These are phyloP conservation scores for Suillus americanus DNA, from an alignment of 768 basidiomycete species.

Conservation along the genomic window DNA sequence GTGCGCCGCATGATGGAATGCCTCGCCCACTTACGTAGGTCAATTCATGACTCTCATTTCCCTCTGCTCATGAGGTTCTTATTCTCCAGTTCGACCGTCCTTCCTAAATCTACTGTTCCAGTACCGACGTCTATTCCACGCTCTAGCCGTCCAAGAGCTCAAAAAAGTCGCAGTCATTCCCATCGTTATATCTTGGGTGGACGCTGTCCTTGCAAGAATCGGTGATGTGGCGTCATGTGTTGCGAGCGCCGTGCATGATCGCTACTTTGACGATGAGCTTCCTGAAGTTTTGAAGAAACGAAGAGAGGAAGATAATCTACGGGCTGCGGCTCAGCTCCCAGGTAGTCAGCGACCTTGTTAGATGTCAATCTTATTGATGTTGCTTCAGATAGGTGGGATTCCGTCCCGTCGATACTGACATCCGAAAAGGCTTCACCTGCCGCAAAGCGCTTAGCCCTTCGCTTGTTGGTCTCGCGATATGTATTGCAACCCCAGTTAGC, in stretches of 20 bases:
- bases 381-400: slow-evolving; percentile 52
- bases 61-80: slow-evolving; percentile 5
- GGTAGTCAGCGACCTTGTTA: slow-evolving; percentile 33
- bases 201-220: slow-evolving; percentile 56
- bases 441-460: slow-evolving; percentile 56
- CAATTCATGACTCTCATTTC: background rate
- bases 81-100: slow-evolving; percentile 30
- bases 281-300: slow-evolving; percentile 37
- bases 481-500: slow-evolving; percentile 49
- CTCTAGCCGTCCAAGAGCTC: slow-evolving; percentile 38
- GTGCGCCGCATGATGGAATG: slow-evolving; percentile 12
- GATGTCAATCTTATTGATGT: slow-evolving; percentile 10
- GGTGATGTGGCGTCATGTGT: slow-evolving; percentile 37
- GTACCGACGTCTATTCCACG: slow-evolving; percentile 49
- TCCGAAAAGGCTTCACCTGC: slow-evolving; percentile 58
- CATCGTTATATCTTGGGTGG: slow-evolving; percentile 63
- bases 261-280: slow-evolving; percentile 14
- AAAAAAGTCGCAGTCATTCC: slow-evolving; percentile 20
- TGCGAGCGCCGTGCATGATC: slow-evolving; percentile 23
- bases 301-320: slow-evolving; percentile 49
- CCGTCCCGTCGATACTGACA: slow-evolving; percentile 42
- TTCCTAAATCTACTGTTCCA: slow-evolving; percentile 46
- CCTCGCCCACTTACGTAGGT: slow-evolving; percentile 23
- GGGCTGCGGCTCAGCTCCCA: slow-evolving; percentile 69
- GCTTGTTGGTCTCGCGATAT: slow-evolving; percentile 53